Evolutionary conservation across 2,329 filamentous ascomycete species (phyloP).

Genomic region (Endoconidiophora laricicola): DNA sequence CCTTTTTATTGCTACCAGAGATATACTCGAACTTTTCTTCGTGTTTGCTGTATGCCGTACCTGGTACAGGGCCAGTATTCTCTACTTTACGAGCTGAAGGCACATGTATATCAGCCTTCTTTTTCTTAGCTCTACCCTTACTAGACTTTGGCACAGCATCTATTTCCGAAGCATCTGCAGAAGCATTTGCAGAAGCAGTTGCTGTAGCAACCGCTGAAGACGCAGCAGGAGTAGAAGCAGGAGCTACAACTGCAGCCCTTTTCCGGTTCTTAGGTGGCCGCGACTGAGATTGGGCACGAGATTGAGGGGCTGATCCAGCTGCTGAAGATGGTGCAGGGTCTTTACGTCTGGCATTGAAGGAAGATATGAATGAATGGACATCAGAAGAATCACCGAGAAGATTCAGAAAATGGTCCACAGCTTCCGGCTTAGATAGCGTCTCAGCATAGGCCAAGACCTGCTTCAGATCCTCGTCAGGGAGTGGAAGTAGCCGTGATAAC

Average conservation of each 20-base stretch:
- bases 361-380: slow-evolving; percentile 58
- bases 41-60: slow-evolving; percentile 59
- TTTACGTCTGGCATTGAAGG: slow-evolving; percentile 54
- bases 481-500: slow-evolving; percentile 62
- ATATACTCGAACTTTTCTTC: slow-evolving; percentile 58
- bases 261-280: not conserved
- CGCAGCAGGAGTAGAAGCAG: no score
- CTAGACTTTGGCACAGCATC: slow-evolving; percentile 33
- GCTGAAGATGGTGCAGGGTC: slow-evolving; percentile 21
- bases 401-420: slow-evolving; percentile 72
- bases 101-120: slow-evolving; percentile 44
- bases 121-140: slow-evolving; percentile 35
- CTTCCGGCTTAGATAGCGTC: slow-evolving; percentile 58
- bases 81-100: slow-evolving; percentile 47
- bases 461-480: slow-evolving; percentile 69
- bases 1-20: slow-evolving; percentile 18
- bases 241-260: not conserved
- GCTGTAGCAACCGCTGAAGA: not conserved
- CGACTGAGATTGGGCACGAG: slow-evolving; percentile 15
- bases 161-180: slow-evolving; percentile 14
- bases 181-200: slow-evolving; percentile 6
- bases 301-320: slow-evolving; percentile 9
- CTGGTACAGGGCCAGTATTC: slow-evolving; percentile 44
- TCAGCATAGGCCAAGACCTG: slow-evolving; percentile 72
- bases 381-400: slow-evolving; percentile 74